Evolutionary conservation across 1,284 basidiomycete genomes (phyloP), one percentile per base, ranked within the genome.

Genomic region (Apiotrichum gamsii): DNA sequence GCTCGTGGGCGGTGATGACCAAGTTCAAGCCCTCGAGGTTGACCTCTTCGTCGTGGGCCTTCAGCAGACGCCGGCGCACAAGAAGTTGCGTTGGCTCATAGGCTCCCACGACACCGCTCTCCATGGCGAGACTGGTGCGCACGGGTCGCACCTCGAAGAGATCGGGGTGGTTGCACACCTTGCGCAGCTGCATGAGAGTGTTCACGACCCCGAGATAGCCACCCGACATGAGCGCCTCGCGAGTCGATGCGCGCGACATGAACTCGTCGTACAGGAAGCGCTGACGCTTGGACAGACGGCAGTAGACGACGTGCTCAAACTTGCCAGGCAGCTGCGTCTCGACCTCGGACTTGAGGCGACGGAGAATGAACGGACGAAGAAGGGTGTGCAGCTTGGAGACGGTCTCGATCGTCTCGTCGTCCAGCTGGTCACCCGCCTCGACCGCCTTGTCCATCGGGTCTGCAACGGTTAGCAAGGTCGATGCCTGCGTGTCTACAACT

Each of bases 201-300:
- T 97, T 97, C 71, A 93, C 90, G 51, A 97, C 90, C 43, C 76
- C 77, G 47, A 80, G 72, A 59, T 78, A 80, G 47, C 91, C 91
- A 3, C 93, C 94, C 5, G 87, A 90, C 15, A 84, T 78, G 39
- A 97, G 78, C 14, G 88, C 88, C 59, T 88, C 84, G 33, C 82
- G 80, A 2, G 94, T 97, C 52, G 90, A 84, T 0, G 88, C 83
- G 23, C 94, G 81, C 5, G 85, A 80, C 91, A 98, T 96, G 75
- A 96, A 97, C 69, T 97, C 94, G 76, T 98, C 94, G 72, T 98
- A 98, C 8, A 98, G 79, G 69, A 90, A 94, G 6, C 93, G 85
- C 62, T 98, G 94, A 2, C 94, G 82, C 67, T 95, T 96, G 28
- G 91, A 95, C 6, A 98, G 76, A 1, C 86, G 84, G 61, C 93